Percentiles rank a stretch among this genome's conserved stretches.
These are phyloP conservation scores for Colletotrichum trifolii DNA, from an alignment of 2,329 filamentous ascomycete genomes.

Conservation along the genomic window DNA sequence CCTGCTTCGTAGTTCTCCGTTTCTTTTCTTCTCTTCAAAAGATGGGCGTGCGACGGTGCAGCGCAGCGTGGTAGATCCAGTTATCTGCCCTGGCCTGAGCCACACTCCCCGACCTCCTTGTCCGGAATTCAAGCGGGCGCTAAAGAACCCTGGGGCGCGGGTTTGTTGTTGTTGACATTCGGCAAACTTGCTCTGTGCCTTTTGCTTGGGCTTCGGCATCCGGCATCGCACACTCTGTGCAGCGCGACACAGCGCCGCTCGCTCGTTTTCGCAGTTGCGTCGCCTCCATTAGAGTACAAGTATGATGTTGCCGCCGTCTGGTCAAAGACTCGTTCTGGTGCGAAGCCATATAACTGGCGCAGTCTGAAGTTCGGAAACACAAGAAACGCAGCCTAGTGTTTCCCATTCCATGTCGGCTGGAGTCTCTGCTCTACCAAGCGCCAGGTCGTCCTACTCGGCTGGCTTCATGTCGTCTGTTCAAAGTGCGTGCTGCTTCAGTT, in stretches of 20 bases:
- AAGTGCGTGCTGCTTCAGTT: conserved; percentile 31
- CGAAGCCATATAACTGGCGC: conserved; percentile 25
- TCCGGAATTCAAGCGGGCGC: conserved; percentile 25
- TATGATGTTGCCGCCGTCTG: background rate
- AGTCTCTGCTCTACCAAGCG: conserved; percentile 6
- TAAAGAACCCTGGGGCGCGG: conserved; percentile 15
- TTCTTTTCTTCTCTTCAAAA: conserved; percentile 4
- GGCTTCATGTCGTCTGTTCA: conserved; percentile 32
- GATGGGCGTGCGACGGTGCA: background rate
- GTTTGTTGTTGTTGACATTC: conserved; percentile 18
- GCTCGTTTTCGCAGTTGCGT: background rate
- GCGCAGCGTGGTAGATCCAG: background rate
- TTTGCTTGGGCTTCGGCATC: background rate
- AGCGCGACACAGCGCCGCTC: conserved; percentile 2
- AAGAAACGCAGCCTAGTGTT: conserved; percentile 35
- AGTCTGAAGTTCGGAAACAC: conserved; percentile 35
- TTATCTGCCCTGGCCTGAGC: background rate
- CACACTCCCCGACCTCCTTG: conserved; percentile 17
- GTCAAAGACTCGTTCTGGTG: no score
- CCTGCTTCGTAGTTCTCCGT: background rate
- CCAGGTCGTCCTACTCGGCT: conserved; percentile 29
- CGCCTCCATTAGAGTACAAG: background rate
- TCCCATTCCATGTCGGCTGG: conserved; percentile 29
- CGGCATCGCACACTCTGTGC: conserved; percentile 1
- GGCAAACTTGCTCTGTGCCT: conserved; percentile 31